phyloP scores from a whole-genome alignment of 2,329 filamentous ascomycete genomes.

The Aspergillus neotritici region DNA sequence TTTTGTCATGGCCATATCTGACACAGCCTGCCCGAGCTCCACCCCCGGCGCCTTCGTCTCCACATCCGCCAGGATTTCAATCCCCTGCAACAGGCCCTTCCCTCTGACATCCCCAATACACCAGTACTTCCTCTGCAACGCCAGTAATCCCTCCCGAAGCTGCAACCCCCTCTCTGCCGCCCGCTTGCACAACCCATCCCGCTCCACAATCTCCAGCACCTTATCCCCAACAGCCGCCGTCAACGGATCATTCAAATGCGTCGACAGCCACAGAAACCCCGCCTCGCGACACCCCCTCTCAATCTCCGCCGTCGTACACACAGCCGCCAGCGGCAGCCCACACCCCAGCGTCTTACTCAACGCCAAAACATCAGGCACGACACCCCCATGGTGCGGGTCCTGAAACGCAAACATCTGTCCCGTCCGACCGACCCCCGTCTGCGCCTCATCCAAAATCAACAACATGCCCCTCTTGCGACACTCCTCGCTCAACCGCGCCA shows the following conservation, averaged over 20 bases:
- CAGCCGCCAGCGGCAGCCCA: slow-evolving; percentile 54
- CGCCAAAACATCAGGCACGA: slow-evolving; percentile 55
- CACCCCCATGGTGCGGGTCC: slow-evolving; percentile 31
- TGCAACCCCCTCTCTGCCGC: slow-evolving; percentile 42
- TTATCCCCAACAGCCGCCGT: slow-evolving; percentile 57
- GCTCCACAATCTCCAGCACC: slow-evolving; percentile 56
- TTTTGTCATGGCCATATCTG: slow-evolving; percentile 45
- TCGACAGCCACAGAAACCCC: slow-evolving; percentile 55
- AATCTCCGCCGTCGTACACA: slow-evolving; percentile 52
- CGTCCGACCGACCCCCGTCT: slow-evolving; percentile 53
- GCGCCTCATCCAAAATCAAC: slow-evolving; percentile 56
- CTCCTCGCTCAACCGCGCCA: slow-evolving; percentile 50
- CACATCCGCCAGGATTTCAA: slow-evolving; percentile 53
- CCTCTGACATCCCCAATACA: slow-evolving; percentile 60
- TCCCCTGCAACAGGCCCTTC: slow-evolving; percentile 53
- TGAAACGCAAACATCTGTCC: slow-evolving; percentile 57
- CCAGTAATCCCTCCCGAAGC: slow-evolving; percentile 45
- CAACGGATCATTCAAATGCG: slow-evolving; percentile 58
- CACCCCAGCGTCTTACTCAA: slow-evolving; percentile 59
- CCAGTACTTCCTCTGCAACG: slow-evolving; percentile 47
- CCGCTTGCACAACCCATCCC: slow-evolving; percentile 49
- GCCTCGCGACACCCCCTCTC: slow-evolving; percentile 44
- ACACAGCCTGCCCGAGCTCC: slow-evolving; percentile 46
- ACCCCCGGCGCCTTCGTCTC: slow-evolving; percentile 44
- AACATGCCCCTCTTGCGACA: slow-evolving; percentile 53